These are phyloP conservation scores for Candida ovalis DNA, from an alignment of 805 yeast species.

Conservation along the genomic window DNA sequence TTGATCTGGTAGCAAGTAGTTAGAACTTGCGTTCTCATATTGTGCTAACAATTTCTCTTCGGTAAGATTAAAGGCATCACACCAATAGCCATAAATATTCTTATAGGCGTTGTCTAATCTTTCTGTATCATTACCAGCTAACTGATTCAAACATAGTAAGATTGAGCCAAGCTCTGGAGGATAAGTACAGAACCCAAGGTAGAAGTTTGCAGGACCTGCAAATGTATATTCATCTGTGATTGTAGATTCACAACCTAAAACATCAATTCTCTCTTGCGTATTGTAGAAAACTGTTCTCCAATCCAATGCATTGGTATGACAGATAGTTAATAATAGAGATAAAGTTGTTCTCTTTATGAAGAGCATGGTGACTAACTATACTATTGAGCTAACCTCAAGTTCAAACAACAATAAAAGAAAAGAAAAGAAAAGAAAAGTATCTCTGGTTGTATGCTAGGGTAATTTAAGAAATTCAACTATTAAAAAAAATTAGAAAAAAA, in stretches of 20 bases:
- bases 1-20: slow-evolving; percentile 4
- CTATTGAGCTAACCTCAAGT: too few species aligned
- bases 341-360: too few species aligned
- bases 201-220: background rate
- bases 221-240: background rate
- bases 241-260: background rate
- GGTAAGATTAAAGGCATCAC: background rate
- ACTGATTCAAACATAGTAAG: slow-evolving; percentile 9
- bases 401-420: too few species aligned
- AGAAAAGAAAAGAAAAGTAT: too few species aligned
- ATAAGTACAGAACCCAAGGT: slow-evolving; percentile 8
- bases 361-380: too few species aligned
- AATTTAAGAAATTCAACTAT: too few species aligned
- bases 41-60: slow-evolving; percentile 8
- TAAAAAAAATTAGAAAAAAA: too few species aligned
- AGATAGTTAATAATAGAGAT: background rate
- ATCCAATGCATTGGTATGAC: background rate
- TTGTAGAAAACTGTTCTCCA: background rate
- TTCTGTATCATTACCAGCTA: background rate
- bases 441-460: too few species aligned
- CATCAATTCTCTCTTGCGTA: background rate
- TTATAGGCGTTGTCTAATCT: background rate
- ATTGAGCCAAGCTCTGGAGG: slow-evolving; percentile 18
- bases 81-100: background rate
- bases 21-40: slow-evolving; percentile 30